phyloP scores from a whole-genome alignment of 2,329 filamentous ascomycete genomes.

The Colletotrichum sp. region DNA sequence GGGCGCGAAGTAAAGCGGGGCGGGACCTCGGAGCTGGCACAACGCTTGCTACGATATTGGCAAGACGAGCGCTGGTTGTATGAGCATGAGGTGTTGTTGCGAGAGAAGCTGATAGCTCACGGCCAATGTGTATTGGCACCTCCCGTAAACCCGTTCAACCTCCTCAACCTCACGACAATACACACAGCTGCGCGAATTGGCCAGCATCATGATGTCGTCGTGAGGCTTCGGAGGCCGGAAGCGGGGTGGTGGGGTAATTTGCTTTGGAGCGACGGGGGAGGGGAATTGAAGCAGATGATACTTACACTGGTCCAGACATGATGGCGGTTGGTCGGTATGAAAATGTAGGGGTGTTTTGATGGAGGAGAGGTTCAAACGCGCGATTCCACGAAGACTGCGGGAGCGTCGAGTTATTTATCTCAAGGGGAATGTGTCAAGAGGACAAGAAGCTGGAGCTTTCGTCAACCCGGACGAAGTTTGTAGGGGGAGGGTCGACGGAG shows the following conservation, averaged over 20 bases:
- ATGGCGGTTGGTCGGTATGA: conserved; percentile 34
- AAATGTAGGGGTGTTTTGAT: conserved; percentile 2
- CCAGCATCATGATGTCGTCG: conserved; percentile 20
- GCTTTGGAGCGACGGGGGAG: background rate
- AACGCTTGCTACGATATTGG: conserved; percentile 54
- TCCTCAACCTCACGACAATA: background rate
- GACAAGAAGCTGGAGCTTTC: conserved; percentile 19
- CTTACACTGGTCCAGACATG: conserved; percentile 75
- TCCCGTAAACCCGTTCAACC: background rate
- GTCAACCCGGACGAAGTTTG: conserved; percentile 22
- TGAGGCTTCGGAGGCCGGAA: conserved; percentile 27
- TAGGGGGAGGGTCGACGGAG: conserved; percentile 21
- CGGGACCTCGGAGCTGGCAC: conserved; percentile 43
- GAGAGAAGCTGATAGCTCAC: background rate
- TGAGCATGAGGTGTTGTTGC: conserved; percentile 5
- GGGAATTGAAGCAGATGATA: conserved; percentile 34
- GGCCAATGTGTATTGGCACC: background rate
- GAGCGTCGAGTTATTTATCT: conserved; percentile 24
- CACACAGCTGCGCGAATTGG: conserved; percentile 38
- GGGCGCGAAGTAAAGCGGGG: conserved; percentile 27
- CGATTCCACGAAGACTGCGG: conserved; percentile 6
- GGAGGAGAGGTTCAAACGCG: conserved; percentile 12
- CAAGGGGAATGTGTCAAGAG: conserved; percentile 20
- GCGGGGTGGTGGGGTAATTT: conserved; percentile 47
- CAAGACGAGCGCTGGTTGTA: conserved; percentile 70